Conservation (phyloP, 1,284 basidiomycete genomes). For the Fomes fomentarius region DNA sequence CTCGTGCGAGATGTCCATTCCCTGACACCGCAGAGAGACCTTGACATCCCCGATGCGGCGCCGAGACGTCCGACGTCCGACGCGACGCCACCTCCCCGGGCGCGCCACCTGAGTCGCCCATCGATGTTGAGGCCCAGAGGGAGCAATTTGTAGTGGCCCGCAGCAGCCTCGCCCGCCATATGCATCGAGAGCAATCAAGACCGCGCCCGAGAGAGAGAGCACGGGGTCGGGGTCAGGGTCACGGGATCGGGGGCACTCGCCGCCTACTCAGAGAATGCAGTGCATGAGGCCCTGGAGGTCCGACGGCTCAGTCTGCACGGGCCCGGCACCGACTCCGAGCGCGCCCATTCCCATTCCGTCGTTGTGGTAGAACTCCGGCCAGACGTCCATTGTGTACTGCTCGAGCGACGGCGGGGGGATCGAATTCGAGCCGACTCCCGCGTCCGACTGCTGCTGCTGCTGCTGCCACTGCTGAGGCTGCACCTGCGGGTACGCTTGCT, state of each 20-base stretch:
- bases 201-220: too few relatives aligned
- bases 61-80: not conserved
- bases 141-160: too few relatives aligned
- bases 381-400: too few relatives aligned
- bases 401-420: too few relatives aligned
- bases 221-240: too few relatives aligned
- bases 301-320: constrained; percentile 3
- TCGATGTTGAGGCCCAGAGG: too few relatives aligned
- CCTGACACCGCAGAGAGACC: not conserved
- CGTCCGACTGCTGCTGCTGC: not conserved
- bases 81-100: not conserved
- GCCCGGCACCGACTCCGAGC: not conserved
- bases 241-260: too few relatives aligned
- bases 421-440: not conserved
- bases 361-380: too few relatives aligned
- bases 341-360: too few relatives aligned
- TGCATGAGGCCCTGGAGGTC: constrained; percentile 4
- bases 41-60: not conserved
- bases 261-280: not conserved
- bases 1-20: not conserved
- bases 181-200: too few relatives aligned
- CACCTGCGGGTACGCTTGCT: not conserved
- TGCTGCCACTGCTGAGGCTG: not conserved
- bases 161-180: too few relatives aligned
- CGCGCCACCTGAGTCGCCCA: too few relatives aligned